Base-by-base conservation (phyloP, 768 basidiomycete species). In the Phanerochaete sordida region DNA sequence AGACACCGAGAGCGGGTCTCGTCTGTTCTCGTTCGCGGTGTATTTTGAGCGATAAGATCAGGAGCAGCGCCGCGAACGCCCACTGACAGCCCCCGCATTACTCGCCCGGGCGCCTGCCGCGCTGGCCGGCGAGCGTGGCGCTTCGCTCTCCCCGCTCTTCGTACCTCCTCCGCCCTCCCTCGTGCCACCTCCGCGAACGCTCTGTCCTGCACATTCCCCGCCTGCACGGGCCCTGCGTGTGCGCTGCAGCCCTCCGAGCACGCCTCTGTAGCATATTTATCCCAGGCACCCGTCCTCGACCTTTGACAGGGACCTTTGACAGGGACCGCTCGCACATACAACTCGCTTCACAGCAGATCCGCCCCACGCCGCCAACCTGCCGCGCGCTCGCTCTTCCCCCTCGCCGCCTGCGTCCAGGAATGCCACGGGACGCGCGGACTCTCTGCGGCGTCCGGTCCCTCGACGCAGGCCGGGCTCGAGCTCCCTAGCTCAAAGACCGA, bases 381-480 rank as follows among this genome's bases (percentile, higher is more conserved):
- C 87, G 80, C 87, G 87, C 70, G 90, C 90, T 79, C 79, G 79
- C 49, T 90, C 89, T 16, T 90, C 90, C 1, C 89, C 88, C 0
- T 91, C 89, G 27, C 87, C 87, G 9, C 88, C 87, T 56, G 78
- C 79, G 65, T 76, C 81, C 65, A 83, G 75, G 70, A 80, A 79
- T 74, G 72, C 75, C 46, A 68, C 77, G 59, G 80, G 78, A 69
- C 84, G 84, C 62, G 74, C 77, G 61, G 85, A 87, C 61, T 61
- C 72, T 37, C 65, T 66, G 77, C 69, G 80, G 75, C 70, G 69
- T 72, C 53, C 73, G 66, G 61, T 74, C 69, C 56, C 67, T 69
- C 67, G 72, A 70, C 65, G 74, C 77, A 57, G 72, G 69, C 64
- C 43, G 66, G 71, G 28, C 61, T 70, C 60, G 65, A 65, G 28